Evolutionary conservation across 2,329 filamentous ascomycete genomes (phyloP), one percentile per base, ranked within the genome.

Genomic region (Penicillium glabrum): DNA sequence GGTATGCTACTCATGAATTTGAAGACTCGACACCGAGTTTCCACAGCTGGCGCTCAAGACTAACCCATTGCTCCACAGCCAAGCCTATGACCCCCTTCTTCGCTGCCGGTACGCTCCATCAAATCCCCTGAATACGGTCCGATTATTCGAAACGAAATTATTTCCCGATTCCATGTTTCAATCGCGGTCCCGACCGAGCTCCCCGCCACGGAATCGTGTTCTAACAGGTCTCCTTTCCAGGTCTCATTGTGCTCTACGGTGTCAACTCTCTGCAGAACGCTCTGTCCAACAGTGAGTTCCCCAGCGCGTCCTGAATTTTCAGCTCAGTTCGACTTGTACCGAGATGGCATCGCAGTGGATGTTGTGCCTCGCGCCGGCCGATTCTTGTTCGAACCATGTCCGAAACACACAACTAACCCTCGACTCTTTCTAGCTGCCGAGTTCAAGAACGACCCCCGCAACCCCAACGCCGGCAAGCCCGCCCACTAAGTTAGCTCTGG

Each of bases 371-470:
- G 24, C 46, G 10, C 21, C 23, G 23, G n/a, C 37, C 60, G 56
- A 57, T 35, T 54, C 53, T 27, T 46, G 45, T 53, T 44, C 52
- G 3, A 29, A 3, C 14, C 23, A 27, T 10, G 1, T 26, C 23
- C 21, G 16, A 35, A 24, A 60, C 47, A 26, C 46, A 60, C 16
- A 41, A 56, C 68, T 71, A 64, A 72, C 61, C 45, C 50, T 57
- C 51, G 7, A 46, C 46, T 53, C 45, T 46, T 41, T 55, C 26
- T 50, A 98, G 93, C 87, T 82, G 90, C 90, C 70, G 91, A 98
- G 82, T 97, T 86, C 86, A 96, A 93, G 88, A 96, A 96, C 83
- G 93, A 98, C 80, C 91, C 93, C 67, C 88, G 93, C 79, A 97
- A 97, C 69, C 77, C 77, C 59, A 75, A 78, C 66, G 68, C 68